Conservation (phyloP, 2,329 filamentous ascomycete species). For the Cercospora nicotianae region DNA sequence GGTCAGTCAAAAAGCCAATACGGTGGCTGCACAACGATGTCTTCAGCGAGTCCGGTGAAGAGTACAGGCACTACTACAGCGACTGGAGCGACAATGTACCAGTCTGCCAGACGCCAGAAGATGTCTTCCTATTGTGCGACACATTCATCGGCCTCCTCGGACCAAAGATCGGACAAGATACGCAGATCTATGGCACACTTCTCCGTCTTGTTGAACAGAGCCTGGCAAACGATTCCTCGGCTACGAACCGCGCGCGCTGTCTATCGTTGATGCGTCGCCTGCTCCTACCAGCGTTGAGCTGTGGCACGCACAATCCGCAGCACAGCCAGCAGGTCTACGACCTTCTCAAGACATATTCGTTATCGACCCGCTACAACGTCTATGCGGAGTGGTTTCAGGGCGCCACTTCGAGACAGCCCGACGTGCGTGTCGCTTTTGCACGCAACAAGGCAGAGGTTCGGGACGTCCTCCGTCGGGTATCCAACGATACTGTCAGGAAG, state of each 20-base stretch:
- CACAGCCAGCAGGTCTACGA: constrained; percentile 85
- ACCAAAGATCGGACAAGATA: constrained; percentile 84
- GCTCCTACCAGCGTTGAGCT: constrained; percentile 82
- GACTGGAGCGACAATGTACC: constrained; percentile 95
- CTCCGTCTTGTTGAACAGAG: constrained; percentile 81
- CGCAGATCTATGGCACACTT: constrained; percentile 74
- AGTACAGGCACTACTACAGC: constrained; percentile 94
- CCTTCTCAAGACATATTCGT: constrained; percentile 75
- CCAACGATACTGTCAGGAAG: constrained; percentile 77
- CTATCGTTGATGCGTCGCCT: constrained; percentile 78
- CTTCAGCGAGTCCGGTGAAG: constrained; percentile 66
- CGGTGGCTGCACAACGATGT: constrained; percentile 84
- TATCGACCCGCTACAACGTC: constrained; percentile 75
- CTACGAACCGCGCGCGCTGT: constrained; percentile 75
- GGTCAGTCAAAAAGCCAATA: constrained; percentile 65
- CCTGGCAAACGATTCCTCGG: constrained; percentile 67
- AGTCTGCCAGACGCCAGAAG: constrained; percentile 84
- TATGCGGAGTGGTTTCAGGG: constrained; percentile 93
- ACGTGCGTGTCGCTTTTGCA: constrained; percentile 76
- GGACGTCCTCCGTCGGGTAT: constrained; percentile 83
- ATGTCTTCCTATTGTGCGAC: constrained; percentile 82
- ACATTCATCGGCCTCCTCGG: constrained; percentile 84
- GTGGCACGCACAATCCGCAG: constrained; percentile 80
- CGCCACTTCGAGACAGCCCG: constrained; percentile 67
- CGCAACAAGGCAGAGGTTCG: constrained; percentile 76